A percentile compares a stretch with the other conserved stretches of the same genome.
Conservation (phyloP, 306 rosid species). For the Ammopiptanthus mongolicus region DNA sequence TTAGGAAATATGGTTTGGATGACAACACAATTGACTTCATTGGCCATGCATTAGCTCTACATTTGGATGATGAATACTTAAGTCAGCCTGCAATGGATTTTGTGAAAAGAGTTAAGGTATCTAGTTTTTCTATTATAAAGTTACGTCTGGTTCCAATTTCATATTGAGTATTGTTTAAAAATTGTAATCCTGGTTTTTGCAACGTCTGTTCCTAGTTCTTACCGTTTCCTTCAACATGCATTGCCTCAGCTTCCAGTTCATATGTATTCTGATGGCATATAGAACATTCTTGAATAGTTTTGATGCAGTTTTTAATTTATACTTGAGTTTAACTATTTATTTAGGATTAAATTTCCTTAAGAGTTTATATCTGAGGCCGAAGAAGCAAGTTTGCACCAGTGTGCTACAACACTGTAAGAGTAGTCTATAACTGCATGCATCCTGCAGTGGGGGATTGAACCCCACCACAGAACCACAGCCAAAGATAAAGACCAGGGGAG, state of each 20-base stretch:
- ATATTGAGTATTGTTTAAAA: background rate
- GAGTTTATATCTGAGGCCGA: background rate
- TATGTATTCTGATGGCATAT: background rate
- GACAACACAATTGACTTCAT: slow-evolving; percentile 57
- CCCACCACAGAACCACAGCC: no score
- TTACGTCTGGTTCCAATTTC: background rate
- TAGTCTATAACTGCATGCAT: background rate
- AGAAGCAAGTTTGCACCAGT: background rate
- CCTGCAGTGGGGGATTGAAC: background rate
- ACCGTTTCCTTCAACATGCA: background rate
- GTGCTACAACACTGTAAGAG: background rate
- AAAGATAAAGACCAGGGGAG: no score
- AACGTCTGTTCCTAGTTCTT: background rate
- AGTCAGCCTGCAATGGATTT: slow-evolving; percentile 47
- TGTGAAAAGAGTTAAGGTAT: slow-evolving; percentile 53
- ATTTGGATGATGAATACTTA: slow-evolving; percentile 52
- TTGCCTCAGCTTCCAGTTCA: background rate
- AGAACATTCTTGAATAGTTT: background rate
- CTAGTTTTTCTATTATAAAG: background rate
- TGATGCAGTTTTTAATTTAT: background rate
- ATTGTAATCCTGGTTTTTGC: background rate
- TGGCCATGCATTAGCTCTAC: slow-evolving; percentile 72
- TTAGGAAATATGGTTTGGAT: slow-evolving; percentile 54
- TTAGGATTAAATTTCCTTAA: background rate
- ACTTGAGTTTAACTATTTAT: background rate